phyloP scores from a whole-genome alignment of 75 land plant genomes.

The Picea glauca region DNA sequence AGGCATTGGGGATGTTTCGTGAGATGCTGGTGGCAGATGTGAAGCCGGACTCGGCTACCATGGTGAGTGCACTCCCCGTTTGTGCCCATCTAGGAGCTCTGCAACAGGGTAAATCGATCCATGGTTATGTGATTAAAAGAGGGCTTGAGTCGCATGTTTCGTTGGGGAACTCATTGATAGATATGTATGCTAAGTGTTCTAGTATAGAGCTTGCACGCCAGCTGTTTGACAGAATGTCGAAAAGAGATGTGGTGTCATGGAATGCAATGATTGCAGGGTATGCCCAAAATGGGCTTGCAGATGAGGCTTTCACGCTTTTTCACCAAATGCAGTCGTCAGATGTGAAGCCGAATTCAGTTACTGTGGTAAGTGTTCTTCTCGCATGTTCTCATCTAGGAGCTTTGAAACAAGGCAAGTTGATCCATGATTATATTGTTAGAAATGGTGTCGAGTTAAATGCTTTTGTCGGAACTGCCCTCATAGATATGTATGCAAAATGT shows the following conservation, averaged over 20 bases:
- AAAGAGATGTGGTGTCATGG: slow-evolving; percentile 18
- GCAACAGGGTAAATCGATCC: slow-evolving; percentile 26
- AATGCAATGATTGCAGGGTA: slow-evolving; percentile 20
- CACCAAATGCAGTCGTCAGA: slow-evolving; percentile 9
- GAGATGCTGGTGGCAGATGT: slow-evolving; percentile 26
- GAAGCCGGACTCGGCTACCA: slow-evolving; percentile 40
- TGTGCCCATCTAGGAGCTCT: slow-evolving; percentile 52
- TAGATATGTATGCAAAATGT: slow-evolving; percentile 30
- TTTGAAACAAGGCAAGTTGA: slow-evolving; percentile 3
- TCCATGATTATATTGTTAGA: slow-evolving; percentile 8
- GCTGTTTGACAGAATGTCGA: slow-evolving; percentile 13
- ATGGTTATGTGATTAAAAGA: neutral
- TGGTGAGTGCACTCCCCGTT: slow-evolving; percentile 45
- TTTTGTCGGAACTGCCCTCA: slow-evolving; percentile 8
- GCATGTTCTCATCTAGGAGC: slow-evolving; percentile 17
- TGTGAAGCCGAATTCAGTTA: slow-evolving; percentile 12
- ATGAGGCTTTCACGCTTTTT: slow-evolving; percentile 15
- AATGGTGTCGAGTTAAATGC: slow-evolving; percentile 4
- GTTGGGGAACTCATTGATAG: slow-evolving; percentile 10
- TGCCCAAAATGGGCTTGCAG: slow-evolving; percentile 11
- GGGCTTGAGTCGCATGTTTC: slow-evolving; percentile 2
- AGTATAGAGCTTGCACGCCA: slow-evolving; percentile 9
- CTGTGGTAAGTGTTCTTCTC: slow-evolving; percentile 11
- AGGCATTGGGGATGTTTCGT: slow-evolving; percentile 22
- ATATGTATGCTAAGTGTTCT: slow-evolving; percentile 26